These are phyloP conservation scores for Ustilago xerochloae DNA, from an alignment of 1,284 basidiomycete genomes.

Conservation along the genomic window DNA sequence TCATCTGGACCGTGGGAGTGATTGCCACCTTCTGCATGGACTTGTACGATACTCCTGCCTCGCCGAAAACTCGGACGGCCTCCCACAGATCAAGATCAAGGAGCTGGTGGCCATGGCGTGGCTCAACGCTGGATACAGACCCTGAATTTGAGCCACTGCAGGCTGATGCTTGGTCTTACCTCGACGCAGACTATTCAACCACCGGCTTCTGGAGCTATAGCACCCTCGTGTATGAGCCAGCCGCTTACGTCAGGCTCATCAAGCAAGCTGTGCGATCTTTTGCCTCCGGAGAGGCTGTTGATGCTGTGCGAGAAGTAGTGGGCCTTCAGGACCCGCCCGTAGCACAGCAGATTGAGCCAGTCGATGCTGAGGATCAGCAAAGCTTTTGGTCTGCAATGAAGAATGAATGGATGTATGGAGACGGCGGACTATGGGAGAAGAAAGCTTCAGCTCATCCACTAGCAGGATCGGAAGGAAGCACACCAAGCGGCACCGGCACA, in stretches of 20 bases:
- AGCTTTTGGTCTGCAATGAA: conserved; percentile 44
- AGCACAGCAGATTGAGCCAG: neutral
- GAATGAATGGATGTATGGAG: conserved; percentile 51
- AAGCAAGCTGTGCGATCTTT: conserved; percentile 49
- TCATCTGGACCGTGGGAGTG: conserved; percentile 48
- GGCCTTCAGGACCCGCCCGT: conserved; percentile 12
- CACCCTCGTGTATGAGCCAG: conserved; percentile 44
- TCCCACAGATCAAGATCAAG: neutral
- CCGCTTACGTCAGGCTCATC: conserved; percentile 44
- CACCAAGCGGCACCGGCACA: neutral
- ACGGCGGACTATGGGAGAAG: conserved; percentile 40
- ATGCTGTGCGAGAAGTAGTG: conserved; percentile 30
- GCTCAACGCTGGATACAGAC: neutral
- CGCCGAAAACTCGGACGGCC: neutral
- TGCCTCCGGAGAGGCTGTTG: conserved; percentile 40
- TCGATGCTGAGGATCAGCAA: conserved; percentile 4
- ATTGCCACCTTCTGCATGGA: conserved; percentile 38
- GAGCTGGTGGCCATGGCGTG: conserved; percentile 37
- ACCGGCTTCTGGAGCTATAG: conserved; percentile 30
- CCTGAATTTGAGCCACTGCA: neutral
- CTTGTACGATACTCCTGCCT: conserved; percentile 23
- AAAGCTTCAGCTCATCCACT: neutral
- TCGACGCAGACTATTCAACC: conserved; percentile 26
- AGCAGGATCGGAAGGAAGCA: neutral
- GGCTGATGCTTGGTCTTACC: conserved; percentile 32